Conservation (phyloP, 306 rosid genomes). For the Castanea crenata region DNA sequence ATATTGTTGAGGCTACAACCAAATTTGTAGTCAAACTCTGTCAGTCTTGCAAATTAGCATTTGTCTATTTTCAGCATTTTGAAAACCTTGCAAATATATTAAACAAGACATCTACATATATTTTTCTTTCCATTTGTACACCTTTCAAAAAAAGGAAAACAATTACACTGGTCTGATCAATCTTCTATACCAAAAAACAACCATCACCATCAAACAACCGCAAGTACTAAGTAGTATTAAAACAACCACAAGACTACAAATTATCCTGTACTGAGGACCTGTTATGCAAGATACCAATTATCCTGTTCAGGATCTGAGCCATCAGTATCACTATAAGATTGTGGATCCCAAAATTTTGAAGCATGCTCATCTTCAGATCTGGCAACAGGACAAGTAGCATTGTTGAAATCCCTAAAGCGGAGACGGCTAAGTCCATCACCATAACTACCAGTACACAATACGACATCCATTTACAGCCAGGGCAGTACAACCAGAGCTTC, state of each 20-base stretch:
- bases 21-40: too few species aligned
- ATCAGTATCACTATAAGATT: conserved; percentile 20
- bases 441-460: conserved; percentile 42
- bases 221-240: background rate
- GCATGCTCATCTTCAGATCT: conserved; percentile 21
- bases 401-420: conserved; percentile 45
- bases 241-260: background rate
- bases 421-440: conserved; percentile 18
- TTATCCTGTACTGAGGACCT: background rate
- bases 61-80: too few species aligned
- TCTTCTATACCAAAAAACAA: too few species aligned
- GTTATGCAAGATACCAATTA: background rate
- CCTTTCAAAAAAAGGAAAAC: background rate
- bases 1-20: too few species aligned
- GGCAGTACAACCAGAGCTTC: conserved; percentile 37
- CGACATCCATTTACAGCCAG: conserved; percentile 63
- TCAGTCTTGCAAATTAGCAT: too few species aligned
- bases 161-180: background rate
- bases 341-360: conserved; percentile 66
- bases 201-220: too few species aligned
- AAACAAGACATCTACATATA: background rate
- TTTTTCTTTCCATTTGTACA: background rate
- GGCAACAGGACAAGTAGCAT: conserved; percentile 35
- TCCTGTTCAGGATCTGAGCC: background rate
- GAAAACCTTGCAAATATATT: too few species aligned